Base-by-base conservation (phyloP, 108 stramenopile genomes). In the Skeletonema marinoi region DNA sequence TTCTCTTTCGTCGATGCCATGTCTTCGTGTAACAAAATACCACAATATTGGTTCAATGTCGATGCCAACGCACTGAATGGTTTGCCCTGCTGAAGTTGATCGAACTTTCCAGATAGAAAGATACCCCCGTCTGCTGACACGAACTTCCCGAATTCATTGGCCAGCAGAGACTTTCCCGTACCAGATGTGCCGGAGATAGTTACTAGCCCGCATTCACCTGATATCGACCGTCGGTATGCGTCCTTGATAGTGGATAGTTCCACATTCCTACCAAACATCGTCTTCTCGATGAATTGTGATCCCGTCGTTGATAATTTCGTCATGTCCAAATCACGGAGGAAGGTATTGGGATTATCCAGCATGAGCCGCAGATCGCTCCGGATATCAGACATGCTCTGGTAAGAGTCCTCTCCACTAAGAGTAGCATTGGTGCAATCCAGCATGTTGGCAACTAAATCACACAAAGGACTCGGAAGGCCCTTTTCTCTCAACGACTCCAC, bases 391-490 rank as follows among this genome's bases (percentile, higher is more conserved):
- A 71, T 61, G 32, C 44, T 38, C 11, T 32, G 30, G 35, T 71
- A 71, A 7, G 71, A 39, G 16, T 71, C 71, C 7, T 71, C 42
- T 42, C 71, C 71, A 39, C 60, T 60, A 11, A 71, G 39, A 16
- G 41, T 38, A 7, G 42, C 71, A 62, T 71, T 41, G 9, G 31
- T 61, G 16, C 41, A 60, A 38, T 71, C 60, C 29, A 71, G 5
- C 71, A 71, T 71, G 60, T 71, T 71, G 31, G 13, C 62, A 70
- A 64, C 48, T 14, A 77, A 32, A 70, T 77, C 62, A 64, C 76
- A 77, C 9, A 77, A 3, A 30, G 66, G 4, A 13, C 21, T 30
- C 8, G 68, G 76, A 1, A 77, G 33, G 25, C 68, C 68, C 41
- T 61, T 56, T 30, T 42, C 31, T 51, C 35, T 58, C 30, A 73